A percentile compares a stretch with the other conserved stretches of the same genome.
phyloP scores from a whole-genome alignment of 2,329 filamentous ascomycete genomes.

The Emericellopsis atlantica region DNA sequence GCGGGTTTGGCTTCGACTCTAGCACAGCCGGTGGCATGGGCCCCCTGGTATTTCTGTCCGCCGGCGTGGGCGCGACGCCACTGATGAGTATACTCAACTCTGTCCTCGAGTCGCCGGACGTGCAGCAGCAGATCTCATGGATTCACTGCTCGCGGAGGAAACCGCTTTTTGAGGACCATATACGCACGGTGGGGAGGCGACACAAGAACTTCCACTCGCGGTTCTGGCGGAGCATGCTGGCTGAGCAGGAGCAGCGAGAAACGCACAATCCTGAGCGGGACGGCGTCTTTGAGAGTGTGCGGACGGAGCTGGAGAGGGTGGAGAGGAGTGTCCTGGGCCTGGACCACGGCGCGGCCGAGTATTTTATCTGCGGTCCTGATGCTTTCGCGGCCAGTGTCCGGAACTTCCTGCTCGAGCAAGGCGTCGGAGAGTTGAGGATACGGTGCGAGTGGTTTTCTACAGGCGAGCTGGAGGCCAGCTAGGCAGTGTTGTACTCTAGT shows the following conservation, averaged over 20 bases:
- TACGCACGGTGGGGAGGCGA: constrained; percentile 19
- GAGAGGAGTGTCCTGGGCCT: constrained; percentile 31
- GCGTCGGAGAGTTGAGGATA: constrained; percentile 24
- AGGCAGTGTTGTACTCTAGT: neutral
- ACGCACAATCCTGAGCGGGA: constrained; percentile 7
- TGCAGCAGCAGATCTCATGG: constrained; percentile 39
- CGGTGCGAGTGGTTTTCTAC: constrained; percentile 35
- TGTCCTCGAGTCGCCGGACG: constrained; percentile 23
- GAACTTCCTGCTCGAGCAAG: constrained; percentile 24
- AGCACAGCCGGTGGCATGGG: constrained; percentile 16
- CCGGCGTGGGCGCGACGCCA: constrained; percentile 47
- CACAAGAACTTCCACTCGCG: constrained; percentile 21
- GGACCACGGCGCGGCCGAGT: constrained; percentile 31
- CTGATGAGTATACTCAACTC: constrained; percentile 49
- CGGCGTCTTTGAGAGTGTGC: constrained; percentile 10
- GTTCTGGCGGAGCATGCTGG: constrained; percentile 36
- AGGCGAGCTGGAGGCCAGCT: constrained; percentile 22
- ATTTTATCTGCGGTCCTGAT: constrained; percentile 42
- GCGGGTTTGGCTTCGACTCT: constrained; percentile 11
- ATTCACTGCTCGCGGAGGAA: constrained; percentile 39
- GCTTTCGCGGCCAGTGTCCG: constrained; percentile 40
- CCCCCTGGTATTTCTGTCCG: constrained; percentile 48
- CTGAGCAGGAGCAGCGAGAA: constrained; percentile 23
- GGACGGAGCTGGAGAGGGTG: constrained; percentile 33
- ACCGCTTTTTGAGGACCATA: constrained; percentile 39